These are phyloP conservation scores for Ophiostoma triangulosporum DNA, from an alignment of 2,329 filamentous ascomycete genomes.

Conservation along the genomic window DNA sequence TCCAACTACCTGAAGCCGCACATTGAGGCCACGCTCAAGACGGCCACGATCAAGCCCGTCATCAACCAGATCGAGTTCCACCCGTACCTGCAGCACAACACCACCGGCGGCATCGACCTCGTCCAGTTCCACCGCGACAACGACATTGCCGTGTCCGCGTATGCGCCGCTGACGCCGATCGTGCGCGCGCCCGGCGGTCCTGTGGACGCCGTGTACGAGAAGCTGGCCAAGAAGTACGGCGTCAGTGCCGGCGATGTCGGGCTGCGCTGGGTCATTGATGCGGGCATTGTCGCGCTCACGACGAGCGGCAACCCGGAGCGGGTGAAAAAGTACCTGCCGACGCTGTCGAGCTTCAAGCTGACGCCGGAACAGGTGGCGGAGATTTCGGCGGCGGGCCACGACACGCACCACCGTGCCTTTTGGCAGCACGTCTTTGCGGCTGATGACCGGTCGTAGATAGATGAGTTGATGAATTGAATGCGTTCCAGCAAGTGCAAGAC, in stretches of 20 bases:
- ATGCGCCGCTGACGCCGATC: constrained; percentile 40
- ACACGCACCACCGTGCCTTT: constrained; percentile 49
- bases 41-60: constrained; percentile 48
- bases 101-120: constrained; percentile 27
- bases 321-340: constrained; percentile 40
- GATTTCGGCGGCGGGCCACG: constrained; percentile 39
- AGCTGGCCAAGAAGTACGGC: constrained; percentile 43
- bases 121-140: constrained; percentile 43
- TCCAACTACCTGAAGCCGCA: constrained; percentile 55
- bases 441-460: constrained; percentile 27
- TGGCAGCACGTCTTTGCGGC: constrained; percentile 39
- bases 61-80: constrained; percentile 76
- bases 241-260: constrained; percentile 42
- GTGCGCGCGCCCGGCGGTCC: constrained; percentile 38
- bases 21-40: constrained; percentile 41
- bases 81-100: constrained; percentile 53
- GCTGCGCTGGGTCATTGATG: constrained; percentile 46
- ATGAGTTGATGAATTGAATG: not conserved
- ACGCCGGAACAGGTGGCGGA: constrained; percentile 43
- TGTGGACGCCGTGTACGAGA: constrained; percentile 35
- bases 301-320: constrained; percentile 46
- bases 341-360: constrained; percentile 41
- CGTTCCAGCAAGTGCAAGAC: no score
- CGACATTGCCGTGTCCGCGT: constrained; percentile 42
- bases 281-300: constrained; percentile 44